Percentiles rank a stretch among this genome's conserved stretches.
Conservation (phyloP, 768 basidiomycete genomes). For the Terana coerulea region DNA sequence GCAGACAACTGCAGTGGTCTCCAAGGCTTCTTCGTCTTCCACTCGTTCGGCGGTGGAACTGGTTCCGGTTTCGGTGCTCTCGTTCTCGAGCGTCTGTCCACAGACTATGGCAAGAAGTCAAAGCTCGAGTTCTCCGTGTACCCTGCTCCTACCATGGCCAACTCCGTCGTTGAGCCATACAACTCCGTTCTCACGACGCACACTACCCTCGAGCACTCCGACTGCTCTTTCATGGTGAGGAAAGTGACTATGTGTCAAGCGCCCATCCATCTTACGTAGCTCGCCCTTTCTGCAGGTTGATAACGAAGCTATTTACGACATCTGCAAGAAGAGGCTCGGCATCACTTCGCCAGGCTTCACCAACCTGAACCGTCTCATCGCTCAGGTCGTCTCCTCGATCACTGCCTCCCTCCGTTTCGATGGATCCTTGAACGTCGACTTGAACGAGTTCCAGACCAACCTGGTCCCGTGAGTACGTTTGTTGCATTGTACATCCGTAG, state of each 20-base stretch:
- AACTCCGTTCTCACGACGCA: conserved; percentile 98
- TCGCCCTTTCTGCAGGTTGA: conserved; percentile 32
- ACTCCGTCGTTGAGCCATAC: conserved; percentile 98
- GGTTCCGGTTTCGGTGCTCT: conserved; percentile 99
- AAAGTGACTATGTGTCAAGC: neutral
- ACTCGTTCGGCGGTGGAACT: conserved; percentile 99
- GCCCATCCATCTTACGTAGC: neutral
- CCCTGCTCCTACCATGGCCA: conserved; percentile 91
- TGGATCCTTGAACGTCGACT: conserved; percentile 62
- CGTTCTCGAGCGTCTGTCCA: conserved; percentile 92
- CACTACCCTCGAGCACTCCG: conserved; percentile 99
- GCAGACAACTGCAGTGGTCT: conserved; percentile 98
- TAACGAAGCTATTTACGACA: conserved; percentile 70
- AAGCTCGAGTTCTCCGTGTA: conserved; percentile 99
- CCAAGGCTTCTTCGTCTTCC: conserved; percentile 99
- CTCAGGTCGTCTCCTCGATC: conserved; percentile 53
- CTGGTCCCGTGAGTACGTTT: conserved; percentile 46
- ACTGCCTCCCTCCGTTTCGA: conserved; percentile 56
- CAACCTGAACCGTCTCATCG: conserved; percentile 65
- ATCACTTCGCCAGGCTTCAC: conserved; percentile 57
- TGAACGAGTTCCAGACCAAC: conserved; percentile 73
- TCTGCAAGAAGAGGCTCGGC: conserved; percentile 54
- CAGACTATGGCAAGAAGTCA: conserved; percentile 99
- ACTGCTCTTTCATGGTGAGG: conserved; percentile 97
- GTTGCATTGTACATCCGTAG: neutral